These are phyloP conservation scores for Yamadazyma scolyti DNA, from an alignment of 805 yeast species.

Conservation along the genomic window DNA sequence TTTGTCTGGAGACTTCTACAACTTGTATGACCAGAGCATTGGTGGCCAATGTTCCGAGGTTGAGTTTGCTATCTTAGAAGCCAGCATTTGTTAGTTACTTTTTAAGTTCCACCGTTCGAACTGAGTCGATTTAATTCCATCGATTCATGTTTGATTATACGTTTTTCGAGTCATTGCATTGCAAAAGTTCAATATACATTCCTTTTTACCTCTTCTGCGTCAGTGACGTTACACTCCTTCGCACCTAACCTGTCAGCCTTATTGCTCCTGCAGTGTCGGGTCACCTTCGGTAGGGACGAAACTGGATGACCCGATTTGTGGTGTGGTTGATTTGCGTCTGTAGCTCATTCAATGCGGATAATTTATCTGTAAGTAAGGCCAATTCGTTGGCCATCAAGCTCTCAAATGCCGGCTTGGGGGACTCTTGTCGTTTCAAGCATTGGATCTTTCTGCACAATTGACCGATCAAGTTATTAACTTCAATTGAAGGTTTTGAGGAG, in stretches of 20 bases:
- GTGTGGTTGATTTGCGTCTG: conserved; percentile 10
- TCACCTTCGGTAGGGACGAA: too few species aligned
- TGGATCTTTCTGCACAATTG: conserved; percentile 18
- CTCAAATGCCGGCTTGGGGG: conserved; percentile 1
- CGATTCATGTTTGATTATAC: too few species aligned
- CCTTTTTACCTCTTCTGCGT: too few species aligned
- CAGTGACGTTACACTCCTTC: too few species aligned
- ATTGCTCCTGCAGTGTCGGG: too few species aligned
- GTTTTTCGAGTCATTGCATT: too few species aligned
- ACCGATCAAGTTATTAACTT: conserved; percentile 20
- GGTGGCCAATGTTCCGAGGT: conserved; percentile 43
- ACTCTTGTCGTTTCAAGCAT: conserved; percentile 6
- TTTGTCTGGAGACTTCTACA: conserved; percentile 73
- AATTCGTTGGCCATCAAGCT: conserved; percentile 24
- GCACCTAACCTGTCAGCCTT: too few species aligned
- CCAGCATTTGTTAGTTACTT: conserved; percentile 13
- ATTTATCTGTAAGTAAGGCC: conserved; percentile 27
- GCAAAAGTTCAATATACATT: too few species aligned
- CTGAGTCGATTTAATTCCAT: too few species aligned
- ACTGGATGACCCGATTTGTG: neutral
- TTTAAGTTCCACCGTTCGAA: too few species aligned
- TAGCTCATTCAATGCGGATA: conserved; percentile 19
- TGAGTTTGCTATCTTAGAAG: conserved; percentile 15
- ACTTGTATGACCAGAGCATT: conserved; percentile 58
- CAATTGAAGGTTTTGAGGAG: conserved; percentile 9